Base-by-base conservation (phyloP, 2,329 filamentous ascomycete genomes). In the Pseudogymnoascus sp. region DNA sequence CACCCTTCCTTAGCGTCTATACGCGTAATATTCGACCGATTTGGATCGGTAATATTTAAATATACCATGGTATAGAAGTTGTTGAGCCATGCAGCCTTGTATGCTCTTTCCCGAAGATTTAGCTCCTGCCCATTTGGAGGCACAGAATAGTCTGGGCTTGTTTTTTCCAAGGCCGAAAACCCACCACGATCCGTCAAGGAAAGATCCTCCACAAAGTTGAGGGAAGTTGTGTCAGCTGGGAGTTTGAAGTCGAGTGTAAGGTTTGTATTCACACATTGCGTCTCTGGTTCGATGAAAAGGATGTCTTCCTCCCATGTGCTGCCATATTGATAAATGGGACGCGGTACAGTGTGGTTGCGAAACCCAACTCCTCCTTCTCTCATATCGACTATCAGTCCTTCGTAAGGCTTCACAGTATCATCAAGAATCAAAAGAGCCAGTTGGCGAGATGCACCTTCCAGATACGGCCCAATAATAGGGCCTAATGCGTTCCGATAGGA, bases 251-350 rank as follows among this genome's bases (percentile, higher is more conserved):
- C 75, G 4, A 80, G 59, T 0, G 76, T 77, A 2, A 76, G 62
- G 61, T 78, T 78, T 1, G 71, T 74, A 58, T 76, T 68, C 5
- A 79, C 75, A 62, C 78, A 80, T 4, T 68, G 66, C 0, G 76
- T 75, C 22, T 76, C 73, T 0, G 78, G 78, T 62, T 78, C 73
- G 9, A 80, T 63, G 64, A 78, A 80, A 0, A 80, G 71, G 4
- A 81, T 53, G 60, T 80, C 77, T 61, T 82, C 78, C 0, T 69
- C 68, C 78, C 78, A 80, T 1, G 66, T 69, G 6, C 70, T 74
- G 0, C 77, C 78, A 39, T 70, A 71, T 0, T 64, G 41, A 39
- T 39, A 39, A 39, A 7, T 39, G 15, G 37, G 15, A 39, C n/a
- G 37, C 1, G 78, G 78, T 0, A 72, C 61, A 0, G 73, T 78